phyloP scores from a whole-genome alignment of 2,329 filamentous ascomycete genomes.

The Arthrobotrys iridis region DNA sequence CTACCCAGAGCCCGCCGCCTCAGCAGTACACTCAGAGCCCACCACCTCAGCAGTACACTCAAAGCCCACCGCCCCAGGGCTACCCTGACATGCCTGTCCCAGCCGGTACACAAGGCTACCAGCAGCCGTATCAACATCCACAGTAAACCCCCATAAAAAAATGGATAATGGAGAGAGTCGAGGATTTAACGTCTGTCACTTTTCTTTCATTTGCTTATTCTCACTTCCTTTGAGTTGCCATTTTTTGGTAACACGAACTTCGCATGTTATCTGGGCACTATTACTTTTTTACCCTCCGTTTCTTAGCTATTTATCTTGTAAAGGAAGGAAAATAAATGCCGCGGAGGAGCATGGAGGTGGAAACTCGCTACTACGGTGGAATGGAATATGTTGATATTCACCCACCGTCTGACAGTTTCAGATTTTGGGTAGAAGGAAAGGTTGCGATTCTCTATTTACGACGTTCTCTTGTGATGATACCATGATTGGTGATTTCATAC shows the following conservation, averaged over 20 bases:
- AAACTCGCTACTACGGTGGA: too few species aligned
- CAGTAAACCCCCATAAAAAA: not conserved
- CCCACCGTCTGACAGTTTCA: too few species aligned
- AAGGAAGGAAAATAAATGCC: not conserved
- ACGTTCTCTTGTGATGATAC: constrained; percentile 15
- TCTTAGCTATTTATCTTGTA: not conserved
- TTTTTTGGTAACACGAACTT: not conserved
- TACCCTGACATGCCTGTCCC: constrained; percentile 29
- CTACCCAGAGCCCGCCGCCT: constrained; percentile 30
- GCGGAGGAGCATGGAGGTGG: too few species aligned
- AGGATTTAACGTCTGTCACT: not conserved
- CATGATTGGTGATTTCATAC: too few species aligned
- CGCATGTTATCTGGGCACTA: not conserved
- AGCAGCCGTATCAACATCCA: constrained; percentile 8
- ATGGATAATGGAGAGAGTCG: not conserved
- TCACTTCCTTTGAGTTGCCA: not conserved
- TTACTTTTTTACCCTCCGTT: not conserved
- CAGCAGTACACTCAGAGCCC: constrained; percentile 21
- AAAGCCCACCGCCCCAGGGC: constrained; percentile 7
- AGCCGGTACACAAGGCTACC: constrained; percentile 1
- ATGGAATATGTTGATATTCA: too few species aligned
- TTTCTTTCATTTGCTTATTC: not conserved
- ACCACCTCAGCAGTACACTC: constrained; percentile 1
- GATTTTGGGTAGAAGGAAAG: too few species aligned
- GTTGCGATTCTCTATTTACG: too few species aligned